These are phyloP conservation scores for Jaenimonas drosophilae DNA, from an alignment of 208 protist genomes.

Conservation along the genomic window DNA sequence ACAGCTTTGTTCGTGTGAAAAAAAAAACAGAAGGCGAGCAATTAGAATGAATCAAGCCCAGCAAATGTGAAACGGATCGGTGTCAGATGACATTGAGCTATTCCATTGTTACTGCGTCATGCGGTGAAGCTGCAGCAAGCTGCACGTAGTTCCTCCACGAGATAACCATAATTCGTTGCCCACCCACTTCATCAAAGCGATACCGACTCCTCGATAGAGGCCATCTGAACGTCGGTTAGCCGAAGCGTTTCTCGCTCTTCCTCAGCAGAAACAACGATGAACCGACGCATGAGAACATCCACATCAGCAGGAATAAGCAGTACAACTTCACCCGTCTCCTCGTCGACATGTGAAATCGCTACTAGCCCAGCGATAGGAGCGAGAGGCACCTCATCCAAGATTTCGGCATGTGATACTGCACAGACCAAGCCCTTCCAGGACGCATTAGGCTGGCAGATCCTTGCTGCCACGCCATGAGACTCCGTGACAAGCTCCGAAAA, in stretches of 20 bases:
- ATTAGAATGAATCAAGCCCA: too few relatives aligned
- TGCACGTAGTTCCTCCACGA: background rate
- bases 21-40: background rate
- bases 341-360: constrained; percentile 52
- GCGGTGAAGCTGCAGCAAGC: background rate
- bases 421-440: constrained; percentile 31
- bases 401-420: constrained; percentile 65
- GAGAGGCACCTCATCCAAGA: constrained; percentile 65
- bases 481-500: constrained; percentile 32
- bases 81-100: background rate
- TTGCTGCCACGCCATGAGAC: too few relatives aligned
- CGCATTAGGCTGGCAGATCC: too few relatives aligned
- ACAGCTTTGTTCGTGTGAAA: background rate
- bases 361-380: constrained; percentile 62
- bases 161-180: constrained; percentile 2
- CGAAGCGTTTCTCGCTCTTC: constrained; percentile 17
- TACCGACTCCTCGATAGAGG: constrained; percentile 48
- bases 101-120: background rate
- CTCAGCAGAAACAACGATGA: constrained; percentile 40
- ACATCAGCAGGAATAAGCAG: constrained; percentile 48
- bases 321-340: constrained; percentile 60
- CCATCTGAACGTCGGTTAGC: constrained; percentile 26
- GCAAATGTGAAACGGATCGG: too few relatives aligned
- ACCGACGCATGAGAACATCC: constrained; percentile 32
- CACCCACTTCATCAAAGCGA: constrained; percentile 15